phyloP scores from a whole-genome alignment of 2,329 filamentous ascomycete species.

The Helotiales sp. region DNA sequence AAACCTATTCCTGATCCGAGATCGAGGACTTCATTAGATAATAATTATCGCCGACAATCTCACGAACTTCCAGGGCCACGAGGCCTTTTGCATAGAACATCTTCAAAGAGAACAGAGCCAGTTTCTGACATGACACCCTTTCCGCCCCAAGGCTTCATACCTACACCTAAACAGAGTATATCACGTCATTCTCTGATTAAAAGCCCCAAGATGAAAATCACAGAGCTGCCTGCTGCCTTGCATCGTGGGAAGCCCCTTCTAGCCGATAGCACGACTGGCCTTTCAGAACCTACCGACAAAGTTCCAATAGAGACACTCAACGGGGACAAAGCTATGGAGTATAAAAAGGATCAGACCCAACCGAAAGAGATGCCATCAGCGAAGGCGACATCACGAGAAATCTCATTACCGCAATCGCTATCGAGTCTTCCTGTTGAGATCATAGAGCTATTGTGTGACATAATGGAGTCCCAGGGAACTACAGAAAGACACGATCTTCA shows the following conservation, averaged over 20 bases:
- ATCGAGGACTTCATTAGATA: not conserved
- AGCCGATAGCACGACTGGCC: not conserved
- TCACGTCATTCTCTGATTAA: constrained; percentile 27
- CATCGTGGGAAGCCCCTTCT: constrained; percentile 4
- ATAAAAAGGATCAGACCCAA: constrained; percentile 13
- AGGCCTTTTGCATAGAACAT: constrained; percentile 26
- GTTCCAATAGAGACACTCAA: not conserved
- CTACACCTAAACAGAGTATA: constrained; percentile 25
- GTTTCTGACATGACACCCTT: constrained; percentile 17
- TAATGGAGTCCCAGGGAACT: constrained; percentile 57
- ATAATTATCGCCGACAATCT: not conserved
- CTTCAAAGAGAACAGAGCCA: constrained; percentile 14
- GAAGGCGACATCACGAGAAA: not conserved
- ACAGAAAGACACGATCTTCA: constrained; percentile 50
- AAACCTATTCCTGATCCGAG: not conserved
- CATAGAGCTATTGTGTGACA: constrained; percentile 60
- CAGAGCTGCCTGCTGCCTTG: constrained; percentile 4
- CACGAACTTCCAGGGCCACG: constrained; percentile 14
- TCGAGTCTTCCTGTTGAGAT: constrained; percentile 53
- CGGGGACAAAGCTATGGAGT: not conserved
- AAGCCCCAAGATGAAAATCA: constrained; percentile 21
- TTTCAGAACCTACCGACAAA: not conserved
- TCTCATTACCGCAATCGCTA: constrained; percentile 56
- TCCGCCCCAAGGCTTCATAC: constrained; percentile 7
- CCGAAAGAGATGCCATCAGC: constrained; percentile 6